These are phyloP conservation scores for Graphium sp. DNA, from an alignment of 2,329 filamentous ascomycete species.

Conservation along the genomic window DNA sequence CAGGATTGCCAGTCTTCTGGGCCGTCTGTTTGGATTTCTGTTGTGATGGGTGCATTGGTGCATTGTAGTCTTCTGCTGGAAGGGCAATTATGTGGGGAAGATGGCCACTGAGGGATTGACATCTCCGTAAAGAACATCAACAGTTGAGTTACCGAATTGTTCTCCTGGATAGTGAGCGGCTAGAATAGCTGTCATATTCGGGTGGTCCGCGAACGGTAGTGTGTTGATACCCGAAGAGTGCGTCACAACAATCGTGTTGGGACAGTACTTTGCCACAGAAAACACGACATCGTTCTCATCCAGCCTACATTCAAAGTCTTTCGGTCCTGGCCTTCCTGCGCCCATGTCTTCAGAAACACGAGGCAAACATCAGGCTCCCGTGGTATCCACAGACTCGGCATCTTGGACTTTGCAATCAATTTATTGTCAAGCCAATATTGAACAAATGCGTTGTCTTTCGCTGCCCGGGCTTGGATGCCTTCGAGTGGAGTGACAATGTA, in stretches of 20 bases:
- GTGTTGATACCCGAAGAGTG: conserved; percentile 46
- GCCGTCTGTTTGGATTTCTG: conserved; percentile 26
- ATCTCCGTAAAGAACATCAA: conserved; percentile 56
- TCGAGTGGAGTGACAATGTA: no score
- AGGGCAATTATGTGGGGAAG: conserved; percentile 45
- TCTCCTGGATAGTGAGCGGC: conserved; percentile 62
- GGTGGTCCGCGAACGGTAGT: conserved; percentile 47
- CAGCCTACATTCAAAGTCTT: conserved; percentile 38
- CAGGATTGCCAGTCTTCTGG: conserved; percentile 30
- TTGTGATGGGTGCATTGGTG: no score
- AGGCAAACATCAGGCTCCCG: conserved; percentile 47
- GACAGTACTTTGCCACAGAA: conserved; percentile 39
- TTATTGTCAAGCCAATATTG: no score
- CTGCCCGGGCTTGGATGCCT: no score
- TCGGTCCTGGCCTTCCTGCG: conserved; percentile 55
- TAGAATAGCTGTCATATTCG: conserved; percentile 54
- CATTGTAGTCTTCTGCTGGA: conserved; percentile 36
- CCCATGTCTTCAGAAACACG: conserved; percentile 50
- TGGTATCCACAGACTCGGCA: no score
- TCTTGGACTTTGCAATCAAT: no score
- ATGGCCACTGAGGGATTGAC: conserved; percentile 48
- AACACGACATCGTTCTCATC: no score
- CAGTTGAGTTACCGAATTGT: conserved; percentile 59
- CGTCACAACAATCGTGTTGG: conserved; percentile 46
- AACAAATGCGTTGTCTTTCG: no score